Base-by-base conservation (phyloP, 352 stramenopile genomes). In the Phytophthora litchii region DNA sequence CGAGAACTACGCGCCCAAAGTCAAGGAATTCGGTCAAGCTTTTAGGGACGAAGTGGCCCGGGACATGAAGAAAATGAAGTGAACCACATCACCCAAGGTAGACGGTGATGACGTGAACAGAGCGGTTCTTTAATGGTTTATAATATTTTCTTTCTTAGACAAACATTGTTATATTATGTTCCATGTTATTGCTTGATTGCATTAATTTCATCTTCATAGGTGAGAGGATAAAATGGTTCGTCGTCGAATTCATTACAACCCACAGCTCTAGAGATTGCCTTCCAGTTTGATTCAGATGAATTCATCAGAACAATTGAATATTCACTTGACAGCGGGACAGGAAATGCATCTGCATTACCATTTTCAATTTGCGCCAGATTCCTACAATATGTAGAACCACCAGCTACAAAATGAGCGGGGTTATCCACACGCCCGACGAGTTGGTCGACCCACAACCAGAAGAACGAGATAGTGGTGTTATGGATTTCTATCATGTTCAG, bases 61-160 rank as follows among this genome's bases (percentile, higher is more conserved):
- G 11, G 85, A 94, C 55, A 44, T 90, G 17, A 86, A 83, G 45
- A 94, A 89, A 60, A 83, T 81, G 62, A 93, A 91, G 66, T 90
- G 31, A 76, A 3, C 4, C 7, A 34, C 29, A 34, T 34, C 29
- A 34, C 4, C 3, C 25, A 34, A 34, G 29, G 10, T 13, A 9
- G 29, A 34, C 7, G 10, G 10, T 34, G 29, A 34, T 34, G 29
- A 34, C 29, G 29, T 34, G 29, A 34, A 47, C 41, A 20, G 21
- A 20, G 13, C 20, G 36, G 29, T 12, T 27, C 23, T 3, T 42
- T 49, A 45, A 46, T 42, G 41, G 31, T 45, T 60, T 53, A 53
- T 58, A 43, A 43, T 58, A 58, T 58, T 35, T 19, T 29, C 27
- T 58, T 45, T 53, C 11, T 21, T 51, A 51, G 43, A 51, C 43